Evolutionary conservation across 2,329 filamentous ascomycete genomes (phyloP).

Genomic region (Ceratocystis cacaofunesta): DNA sequence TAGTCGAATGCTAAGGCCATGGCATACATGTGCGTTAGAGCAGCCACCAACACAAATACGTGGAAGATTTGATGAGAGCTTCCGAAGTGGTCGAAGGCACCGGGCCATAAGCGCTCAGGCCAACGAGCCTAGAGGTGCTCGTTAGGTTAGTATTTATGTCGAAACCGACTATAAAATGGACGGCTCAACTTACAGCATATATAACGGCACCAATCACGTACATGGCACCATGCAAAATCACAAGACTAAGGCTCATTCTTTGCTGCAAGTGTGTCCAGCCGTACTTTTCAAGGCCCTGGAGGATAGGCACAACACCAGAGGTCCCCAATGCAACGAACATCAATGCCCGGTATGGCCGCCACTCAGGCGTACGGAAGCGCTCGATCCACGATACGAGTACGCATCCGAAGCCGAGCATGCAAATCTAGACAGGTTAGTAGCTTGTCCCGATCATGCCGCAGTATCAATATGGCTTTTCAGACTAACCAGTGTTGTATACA

Average conservation of each 20-base stretch:
- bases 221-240: constrained; percentile 62
- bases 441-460: background rate
- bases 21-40: constrained; percentile 64
- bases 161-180: background rate
- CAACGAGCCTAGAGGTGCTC: constrained; percentile 44
- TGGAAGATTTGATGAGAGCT: constrained; percentile 96
- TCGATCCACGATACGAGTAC: constrained; percentile 64
- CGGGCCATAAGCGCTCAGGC: constrained; percentile 67
- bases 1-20: constrained; percentile 76
- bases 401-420: constrained; percentile 60
- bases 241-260: constrained; percentile 67
- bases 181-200: constrained; percentile 54
- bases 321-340: constrained; percentile 85
- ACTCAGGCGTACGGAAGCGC: constrained; percentile 66
- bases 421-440: constrained; percentile 43
- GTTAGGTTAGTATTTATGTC: background rate
- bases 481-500: constrained; percentile 63
- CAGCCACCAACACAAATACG: constrained; percentile 70
- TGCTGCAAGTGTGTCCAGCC: constrained; percentile 50
- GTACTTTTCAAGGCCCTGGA: constrained; percentile 58
- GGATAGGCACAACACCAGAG: constrained; percentile 67
- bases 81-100: constrained; percentile 77
- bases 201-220: constrained; percentile 77
- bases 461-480: background rate
- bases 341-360: constrained; percentile 68